Percentiles rank a stretch among this genome's conserved stretches.
phyloP scores from a whole-genome alignment of 371 early-diverging fungal species.

The Lichtheimia ornata region DNA sequence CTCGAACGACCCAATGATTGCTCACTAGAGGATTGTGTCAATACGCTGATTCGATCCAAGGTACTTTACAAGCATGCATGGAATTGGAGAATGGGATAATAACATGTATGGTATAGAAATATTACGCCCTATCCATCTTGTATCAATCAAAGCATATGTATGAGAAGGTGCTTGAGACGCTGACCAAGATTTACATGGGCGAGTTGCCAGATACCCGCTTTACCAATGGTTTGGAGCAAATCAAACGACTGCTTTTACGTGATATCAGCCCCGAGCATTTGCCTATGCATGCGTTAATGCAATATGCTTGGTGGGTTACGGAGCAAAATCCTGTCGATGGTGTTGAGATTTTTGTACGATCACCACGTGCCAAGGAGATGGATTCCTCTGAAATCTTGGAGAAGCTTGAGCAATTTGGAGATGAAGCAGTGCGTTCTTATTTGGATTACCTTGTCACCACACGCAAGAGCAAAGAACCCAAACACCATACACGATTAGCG shows the following conservation, averaged over 20 bases:
- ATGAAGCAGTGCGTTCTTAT: slow-evolving; percentile 45
- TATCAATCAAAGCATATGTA: slow-evolving; percentile 56
- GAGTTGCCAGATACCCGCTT: slow-evolving; percentile 59
- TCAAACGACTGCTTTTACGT: slow-evolving; percentile 47
- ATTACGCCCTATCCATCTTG: slow-evolving; percentile 67
- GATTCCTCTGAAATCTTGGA: slow-evolving; percentile 53
- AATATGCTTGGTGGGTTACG: slow-evolving; percentile 66
- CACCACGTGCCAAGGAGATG: slow-evolving; percentile 55
- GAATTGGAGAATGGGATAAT: neutral
- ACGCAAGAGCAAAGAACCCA: slow-evolving; percentile 46
- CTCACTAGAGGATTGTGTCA: slow-evolving; percentile 51
- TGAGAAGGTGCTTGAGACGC: slow-evolving; percentile 61
- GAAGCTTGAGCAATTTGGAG: slow-evolving; percentile 41
- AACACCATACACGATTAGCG: slow-evolving; percentile 56
- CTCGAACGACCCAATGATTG: slow-evolving; percentile 59
- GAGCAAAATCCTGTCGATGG: slow-evolving; percentile 49
- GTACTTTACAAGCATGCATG: slow-evolving; percentile 21
- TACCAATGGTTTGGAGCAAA: slow-evolving; percentile 45
- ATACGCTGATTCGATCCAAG: slow-evolving; percentile 41
- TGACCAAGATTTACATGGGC: slow-evolving; percentile 58
- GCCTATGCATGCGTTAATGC: slow-evolving; percentile 40
- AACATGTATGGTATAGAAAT: slow-evolving; percentile 32
- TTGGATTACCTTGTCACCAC: slow-evolving; percentile 60
- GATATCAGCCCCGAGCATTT: slow-evolving; percentile 33
- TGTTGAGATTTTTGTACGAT: slow-evolving; percentile 50